Evolutionary conservation across 805 yeast species (phyloP).

Genomic region (Ogataea nitratoaversa): DNA sequence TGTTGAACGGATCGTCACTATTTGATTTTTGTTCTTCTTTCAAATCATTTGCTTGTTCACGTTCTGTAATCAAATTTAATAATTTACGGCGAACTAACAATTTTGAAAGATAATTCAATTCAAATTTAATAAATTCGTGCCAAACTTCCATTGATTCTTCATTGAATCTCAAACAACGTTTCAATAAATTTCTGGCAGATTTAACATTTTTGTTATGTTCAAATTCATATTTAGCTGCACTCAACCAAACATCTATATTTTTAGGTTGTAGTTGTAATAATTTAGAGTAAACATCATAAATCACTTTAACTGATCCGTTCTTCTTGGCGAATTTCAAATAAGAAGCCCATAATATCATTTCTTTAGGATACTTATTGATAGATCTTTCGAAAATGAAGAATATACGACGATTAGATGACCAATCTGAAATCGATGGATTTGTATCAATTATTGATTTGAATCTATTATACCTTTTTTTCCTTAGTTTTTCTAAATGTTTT

Average conservation of each 20-base stretch:
- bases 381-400: slow-evolving; percentile 82
- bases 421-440: slow-evolving; percentile 70
- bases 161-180: slow-evolving; percentile 80
- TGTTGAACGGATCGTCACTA: slow-evolving; percentile 23
- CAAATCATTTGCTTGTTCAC: slow-evolving; percentile 54
- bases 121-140: slow-evolving; percentile 84
- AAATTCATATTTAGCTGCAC: slow-evolving; percentile 91
- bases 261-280: slow-evolving; percentile 87
- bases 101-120: slow-evolving; percentile 79
- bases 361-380: slow-evolving; percentile 72
- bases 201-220: slow-evolving; percentile 84
- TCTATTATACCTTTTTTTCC: slow-evolving; percentile 66
- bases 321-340: slow-evolving; percentile 66
- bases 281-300: slow-evolving; percentile 72
- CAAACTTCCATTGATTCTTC: slow-evolving; percentile 69
- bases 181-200: slow-evolving; percentile 83
- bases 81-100: slow-evolving; percentile 79
- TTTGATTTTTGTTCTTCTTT: slow-evolving; percentile 35
- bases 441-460: slow-evolving; percentile 54
- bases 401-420: slow-evolving; percentile 81
- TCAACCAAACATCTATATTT: slow-evolving; percentile 85
- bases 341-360: slow-evolving; percentile 70
- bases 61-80: slow-evolving; percentile 70
- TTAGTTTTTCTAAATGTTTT: slow-evolving; percentile 67
- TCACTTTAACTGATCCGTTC: slow-evolving; percentile 64